Conservation (phyloP, 148 eudicot species). For the Vaccinium darrowii region DNA sequence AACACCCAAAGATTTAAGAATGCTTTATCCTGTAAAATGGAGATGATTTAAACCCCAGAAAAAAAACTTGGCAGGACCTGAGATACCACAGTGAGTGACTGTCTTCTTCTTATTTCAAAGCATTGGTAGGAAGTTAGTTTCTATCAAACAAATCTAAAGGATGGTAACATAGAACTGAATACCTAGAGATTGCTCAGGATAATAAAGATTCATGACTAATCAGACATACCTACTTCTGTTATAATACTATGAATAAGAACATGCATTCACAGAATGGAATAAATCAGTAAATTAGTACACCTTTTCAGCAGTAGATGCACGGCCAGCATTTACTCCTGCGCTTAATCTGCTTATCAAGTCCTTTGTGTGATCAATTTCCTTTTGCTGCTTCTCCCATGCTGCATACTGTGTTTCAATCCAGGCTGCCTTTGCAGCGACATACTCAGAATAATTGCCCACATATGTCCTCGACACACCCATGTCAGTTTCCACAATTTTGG, state of each 20-base stretch:
- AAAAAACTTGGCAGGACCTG: slow-evolving; percentile 2
- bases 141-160: background rate
- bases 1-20: background rate
- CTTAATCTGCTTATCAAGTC: slow-evolving; percentile 74
- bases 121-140: background rate
- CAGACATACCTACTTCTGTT: background rate
- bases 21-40: background rate
- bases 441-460: slow-evolving; percentile 83
- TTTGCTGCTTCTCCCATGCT: slow-evolving; percentile 97
- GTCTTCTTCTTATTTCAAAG: background rate
- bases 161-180: background rate
- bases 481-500: slow-evolving; percentile 96
- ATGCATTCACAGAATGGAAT: background rate
- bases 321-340: slow-evolving; percentile 77
- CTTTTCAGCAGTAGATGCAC: slow-evolving; percentile 94
- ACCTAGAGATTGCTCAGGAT: background rate
- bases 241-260: background rate
- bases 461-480: slow-evolving; percentile 94
- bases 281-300: slow-evolving; percentile 28
- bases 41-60: background rate
- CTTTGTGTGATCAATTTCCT: slow-evolving; percentile 84
- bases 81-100: background rate
- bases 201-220: background rate
- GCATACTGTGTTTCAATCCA: slow-evolving; percentile 92
- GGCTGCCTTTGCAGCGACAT: slow-evolving; percentile 69